phyloP scores from a whole-genome alignment of 306 rosid species.

The Arachis stenosperma region DNA sequence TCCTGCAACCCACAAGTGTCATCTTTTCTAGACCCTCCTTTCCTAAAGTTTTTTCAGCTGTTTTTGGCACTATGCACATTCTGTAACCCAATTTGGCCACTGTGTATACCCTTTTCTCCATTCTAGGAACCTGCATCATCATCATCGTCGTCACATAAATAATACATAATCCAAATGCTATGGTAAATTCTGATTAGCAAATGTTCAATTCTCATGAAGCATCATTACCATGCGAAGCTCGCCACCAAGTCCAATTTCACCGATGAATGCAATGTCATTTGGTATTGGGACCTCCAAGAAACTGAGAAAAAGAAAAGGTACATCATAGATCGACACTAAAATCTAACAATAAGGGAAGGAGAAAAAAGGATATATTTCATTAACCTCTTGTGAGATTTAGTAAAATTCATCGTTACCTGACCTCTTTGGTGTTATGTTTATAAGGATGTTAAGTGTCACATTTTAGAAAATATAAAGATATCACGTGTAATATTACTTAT shows the following conservation, averaged over 20 bases:
- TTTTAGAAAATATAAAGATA: background rate
- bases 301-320: conserved; percentile 46
- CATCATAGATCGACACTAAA: conserved; percentile 11
- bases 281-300: conserved; percentile 90
- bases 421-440: too few species aligned
- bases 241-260: conserved; percentile 92
- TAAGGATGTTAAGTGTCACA: too few species aligned
- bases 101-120: conserved; percentile 78
- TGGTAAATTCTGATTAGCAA: background rate
- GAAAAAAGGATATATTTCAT: background rate
- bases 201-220: background rate
- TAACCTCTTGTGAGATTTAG: too few species aligned
- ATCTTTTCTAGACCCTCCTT: conserved; percentile 47
- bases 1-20: conserved; percentile 70
- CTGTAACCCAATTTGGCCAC: conserved; percentile 84
- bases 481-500: background rate
- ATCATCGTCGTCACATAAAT: background rate
- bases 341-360: background rate
- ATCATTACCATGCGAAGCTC: conserved; percentile 81
- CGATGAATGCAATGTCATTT: conserved; percentile 79
- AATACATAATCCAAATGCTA: background rate
- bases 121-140: conserved; percentile 66
- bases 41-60: conserved; percentile 63
- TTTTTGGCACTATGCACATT: conserved; percentile 73
- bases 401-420: too few species aligned